Percentiles rank a stretch among this genome's conserved stretches.
phyloP scores from a whole-genome alignment of 2,329 filamentous ascomycete genomes.

The Verticillium dahliae region DNA sequence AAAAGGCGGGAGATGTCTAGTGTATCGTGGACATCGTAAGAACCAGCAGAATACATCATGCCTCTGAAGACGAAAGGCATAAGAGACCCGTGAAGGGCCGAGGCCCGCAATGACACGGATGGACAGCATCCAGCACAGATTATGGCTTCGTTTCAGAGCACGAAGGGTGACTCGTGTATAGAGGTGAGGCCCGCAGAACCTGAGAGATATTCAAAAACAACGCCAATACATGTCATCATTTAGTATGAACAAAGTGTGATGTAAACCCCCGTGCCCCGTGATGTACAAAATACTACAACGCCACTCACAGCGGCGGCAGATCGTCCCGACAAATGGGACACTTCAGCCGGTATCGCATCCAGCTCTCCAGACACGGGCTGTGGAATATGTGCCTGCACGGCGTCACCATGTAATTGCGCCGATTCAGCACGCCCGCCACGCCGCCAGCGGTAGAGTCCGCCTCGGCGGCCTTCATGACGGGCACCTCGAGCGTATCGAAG shows the following conservation, averaged over 20 bases:
- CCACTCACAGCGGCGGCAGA: conserved; percentile 65
- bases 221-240: no score
- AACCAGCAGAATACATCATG: no score
- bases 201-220: no score
- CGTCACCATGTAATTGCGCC: conserved; percentile 92
- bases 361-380: conserved; percentile 82
- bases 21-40: no score
- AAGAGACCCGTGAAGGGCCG: no score
- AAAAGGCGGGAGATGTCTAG: no score
- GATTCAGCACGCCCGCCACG: conserved; percentile 64
- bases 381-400: conserved; percentile 97
- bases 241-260: no score
- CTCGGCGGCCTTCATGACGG: conserved; percentile 60
- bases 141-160: not conserved
- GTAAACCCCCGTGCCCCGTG: not conserved
- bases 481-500: conserved; percentile 84
- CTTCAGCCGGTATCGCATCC: conserved; percentile 89
- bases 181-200: no score
- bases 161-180: no score
- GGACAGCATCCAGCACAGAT: no score
- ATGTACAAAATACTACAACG: not conserved
- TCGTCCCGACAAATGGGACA: conserved; percentile 94
- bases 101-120: no score
- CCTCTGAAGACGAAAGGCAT: no score
- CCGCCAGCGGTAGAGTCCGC: conserved; percentile 42